Evolutionary conservation across 306 rosid genomes (phyloP).

Genomic region (Myrica gale): DNA sequence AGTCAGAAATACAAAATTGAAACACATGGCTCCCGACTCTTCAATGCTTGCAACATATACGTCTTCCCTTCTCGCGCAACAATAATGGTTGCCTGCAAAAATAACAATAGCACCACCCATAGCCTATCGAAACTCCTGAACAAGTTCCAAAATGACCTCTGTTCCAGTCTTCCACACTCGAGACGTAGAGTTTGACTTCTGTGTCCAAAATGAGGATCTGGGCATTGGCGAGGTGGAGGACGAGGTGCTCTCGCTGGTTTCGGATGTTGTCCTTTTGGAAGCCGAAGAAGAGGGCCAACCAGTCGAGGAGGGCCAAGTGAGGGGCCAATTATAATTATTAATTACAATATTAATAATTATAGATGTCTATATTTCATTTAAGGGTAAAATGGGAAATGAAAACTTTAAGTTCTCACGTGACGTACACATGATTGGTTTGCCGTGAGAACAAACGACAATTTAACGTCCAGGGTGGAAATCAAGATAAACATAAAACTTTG

Average conservation of each 20-base stretch:
- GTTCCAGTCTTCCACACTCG: constrained; percentile 93
- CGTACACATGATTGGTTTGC: no score
- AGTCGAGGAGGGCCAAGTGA: no score
- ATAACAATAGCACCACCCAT: constrained; percentile 77
- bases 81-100: constrained; percentile 82
- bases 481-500: no score
- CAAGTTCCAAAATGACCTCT: constrained; percentile 90
- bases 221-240: constrained; percentile 88
- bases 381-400: no score
- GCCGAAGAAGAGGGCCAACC: no score
- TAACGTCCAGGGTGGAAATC: no score
- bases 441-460: no score
- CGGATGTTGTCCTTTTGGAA: no score
- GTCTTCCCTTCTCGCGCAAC: constrained; percentile 67
- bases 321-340: no score
- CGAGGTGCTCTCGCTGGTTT: constrained; percentile 43
- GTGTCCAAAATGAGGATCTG: constrained; percentile 73
- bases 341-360: no score
- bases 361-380: neutral
- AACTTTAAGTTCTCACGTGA: no score
- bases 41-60: constrained; percentile 66
- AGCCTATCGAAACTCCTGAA: constrained; percentile 79
- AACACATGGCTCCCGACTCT: constrained; percentile 20
- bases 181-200: constrained; percentile 73
- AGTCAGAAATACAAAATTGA: neutral